These are phyloP conservation scores for Pholiota adiposa DNA, from an alignment of 1,284 basidiomycete genomes.

Conservation along the genomic window DNA sequence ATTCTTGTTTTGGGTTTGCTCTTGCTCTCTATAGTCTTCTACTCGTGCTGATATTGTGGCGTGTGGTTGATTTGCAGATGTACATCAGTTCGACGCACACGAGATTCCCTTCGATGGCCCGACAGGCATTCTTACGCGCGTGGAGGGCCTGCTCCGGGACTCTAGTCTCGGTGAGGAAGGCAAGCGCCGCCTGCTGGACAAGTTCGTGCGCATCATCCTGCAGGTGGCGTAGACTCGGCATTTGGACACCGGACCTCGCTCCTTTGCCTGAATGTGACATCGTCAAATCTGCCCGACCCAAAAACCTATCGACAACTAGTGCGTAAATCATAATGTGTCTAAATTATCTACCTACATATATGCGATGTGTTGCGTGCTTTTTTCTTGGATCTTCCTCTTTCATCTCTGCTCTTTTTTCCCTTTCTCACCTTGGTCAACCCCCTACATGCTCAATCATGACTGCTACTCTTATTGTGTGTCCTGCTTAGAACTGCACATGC, in stretches of 20 bases:
- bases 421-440: neutral
- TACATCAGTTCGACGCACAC: slow-evolving; percentile 72
- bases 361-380: neutral
- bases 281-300: neutral
- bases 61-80: slow-evolving; percentile 42
- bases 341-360: neutral
- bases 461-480: neutral
- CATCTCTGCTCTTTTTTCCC: neutral
- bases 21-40: neutral
- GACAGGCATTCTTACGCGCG: slow-evolving; percentile 63
- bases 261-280: too few relatives aligned
- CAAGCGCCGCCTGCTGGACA: slow-evolving; percentile 59
- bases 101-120: slow-evolving; percentile 76
- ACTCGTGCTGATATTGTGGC: neutral
- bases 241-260: neutral
- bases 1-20: neutral
- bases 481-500: neutral
- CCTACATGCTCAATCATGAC: neutral
- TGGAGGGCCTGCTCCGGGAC: slow-evolving; percentile 60
- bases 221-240: slow-evolving; percentile 47
- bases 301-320: neutral
- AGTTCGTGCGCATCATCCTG: slow-evolving; percentile 65
- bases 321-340: slow-evolving; percentile 8
- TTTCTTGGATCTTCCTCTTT: neutral
- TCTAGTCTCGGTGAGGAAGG: slow-evolving; percentile 51